Percentiles rank a stretch among this genome's conserved stretches.
Evolutionary conservation across 192 early-diverging fungal genomes (phyloP).

Genomic region (Funneliformis mosseae): DNA sequence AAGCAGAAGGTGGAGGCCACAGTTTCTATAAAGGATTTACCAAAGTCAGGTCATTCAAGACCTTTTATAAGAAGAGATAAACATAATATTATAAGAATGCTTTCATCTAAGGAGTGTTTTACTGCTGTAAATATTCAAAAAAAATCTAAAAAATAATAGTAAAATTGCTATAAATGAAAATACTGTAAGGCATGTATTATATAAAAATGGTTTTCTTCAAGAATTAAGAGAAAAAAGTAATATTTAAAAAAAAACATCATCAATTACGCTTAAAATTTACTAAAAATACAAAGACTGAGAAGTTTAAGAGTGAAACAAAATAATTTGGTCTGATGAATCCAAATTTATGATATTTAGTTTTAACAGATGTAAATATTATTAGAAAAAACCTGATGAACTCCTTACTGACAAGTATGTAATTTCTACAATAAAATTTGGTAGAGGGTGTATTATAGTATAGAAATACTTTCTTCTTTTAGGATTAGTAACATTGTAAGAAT

Average conservation of each 20-base stretch:
- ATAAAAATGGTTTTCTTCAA: no score
- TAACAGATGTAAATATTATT: conserved; percentile 41
- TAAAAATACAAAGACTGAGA: conserved; percentile 38
- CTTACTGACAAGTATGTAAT: conserved; percentile 20
- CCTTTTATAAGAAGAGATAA: neutral
- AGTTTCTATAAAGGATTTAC: no score
- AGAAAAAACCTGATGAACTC: neutral
- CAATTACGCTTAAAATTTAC: conserved; percentile 25
- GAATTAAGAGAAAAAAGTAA: no score
- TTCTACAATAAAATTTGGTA: conserved; percentile 39
- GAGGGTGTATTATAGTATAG: conserved; percentile 39
- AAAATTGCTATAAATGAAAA: no score
- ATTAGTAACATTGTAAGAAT: conserved; percentile 27
- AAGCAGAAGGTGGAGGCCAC: no score
- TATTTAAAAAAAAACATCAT: neutral
- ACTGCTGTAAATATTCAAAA: no score
- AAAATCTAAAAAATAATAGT: no score
- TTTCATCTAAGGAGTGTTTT: no score
- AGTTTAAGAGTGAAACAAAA: neutral
- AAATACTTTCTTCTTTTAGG: conserved; percentile 33
- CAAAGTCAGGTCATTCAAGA: no score
- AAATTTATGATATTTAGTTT: conserved; percentile 26
- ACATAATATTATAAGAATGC: no score
- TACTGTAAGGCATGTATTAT: no score
- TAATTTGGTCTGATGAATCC: no score